Evolutionary conservation across 2,329 filamentous ascomycete species (phyloP), one percentile per base, ranked within the genome.

Genomic region (Pleoardoris graminearum): DNA sequence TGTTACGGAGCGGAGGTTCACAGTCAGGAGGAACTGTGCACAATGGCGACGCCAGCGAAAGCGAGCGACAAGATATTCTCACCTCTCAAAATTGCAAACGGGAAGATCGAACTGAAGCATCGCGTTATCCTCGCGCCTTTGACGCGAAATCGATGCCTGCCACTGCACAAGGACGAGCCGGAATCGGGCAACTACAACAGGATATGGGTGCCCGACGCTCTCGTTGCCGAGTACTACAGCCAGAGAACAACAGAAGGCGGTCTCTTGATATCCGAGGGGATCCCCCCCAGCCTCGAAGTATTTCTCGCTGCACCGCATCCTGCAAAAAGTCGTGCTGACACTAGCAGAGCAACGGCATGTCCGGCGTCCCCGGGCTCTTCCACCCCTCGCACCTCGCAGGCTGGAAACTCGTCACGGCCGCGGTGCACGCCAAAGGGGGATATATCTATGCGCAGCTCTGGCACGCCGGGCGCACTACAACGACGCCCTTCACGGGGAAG

Each of bases 241-340:
- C 80, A 84, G 59, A 76, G 82, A 23, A 76, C 74, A 23, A 72
- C 75, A 1, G 73, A 76, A 1, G 82, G 82, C 19, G 83, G 80
- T 1, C 72, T 86, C 1, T 61, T 86, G 27, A 81, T 86, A 53
- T 78, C 78, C 1, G 84, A 86, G 62, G 82, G 76, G 1, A 80
- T 80, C 4, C 77, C 76, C 70, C 81, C 72, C 64, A 79, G 63
- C 65, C 64, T 75, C 2, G 76, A 77, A 66, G 75, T 76, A 68
- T 47, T 57, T 16, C 39, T 19, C 17, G 7, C 4, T 2, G 11
- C 8, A 30, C n/a, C 14, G n/a, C n/a, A n/a, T n/a, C n/a, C n/a
- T n/a, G n/a, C n/a, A n/a, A n/a, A n/a, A n/a, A n/a, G n/a, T n/a
- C n/a, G n/a, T 16, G 14, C 22, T 41, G 19, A 41, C 11, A 27